Base-by-base conservation (phyloP, 169 alveolate genomes). In the Prorocentrum cordatum region DNA sequence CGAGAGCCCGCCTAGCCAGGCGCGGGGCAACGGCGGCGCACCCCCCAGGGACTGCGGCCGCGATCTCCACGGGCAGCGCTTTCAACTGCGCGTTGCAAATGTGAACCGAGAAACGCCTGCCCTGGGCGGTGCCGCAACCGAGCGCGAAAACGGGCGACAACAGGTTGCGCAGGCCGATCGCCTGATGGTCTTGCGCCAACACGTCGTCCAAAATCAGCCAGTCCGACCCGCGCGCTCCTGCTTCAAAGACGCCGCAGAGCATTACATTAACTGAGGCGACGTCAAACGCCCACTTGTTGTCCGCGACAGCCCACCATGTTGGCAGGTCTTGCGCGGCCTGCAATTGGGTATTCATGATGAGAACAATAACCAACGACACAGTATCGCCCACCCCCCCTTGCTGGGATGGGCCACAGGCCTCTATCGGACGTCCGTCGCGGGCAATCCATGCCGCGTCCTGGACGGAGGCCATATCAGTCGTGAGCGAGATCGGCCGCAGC, bases 251-350 rank as follows among this genome's bases (percentile, higher is more conserved):
- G 16, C 64, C 82, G 27, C 38, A 42, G 3, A 26, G 12, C 82
- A 70, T 38, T 39, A 24, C 26, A 27, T 39, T 31, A 18, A 70
- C 27, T 1, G 45, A 18, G 6, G 82, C 82, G 26, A 70, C 64
- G 27, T 70, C 82, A 26, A 70, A 70, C 0, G 82, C 82, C 82
- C 82, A 70, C 31, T 27, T 22, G n/a, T n/a, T n/a, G n/a, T n/a
- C n/a, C n/a, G n/a, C n/a, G n/a, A n/a, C n/a, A n/a, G n/a, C n/a
- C n/a, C n/a, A n/a, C n/a, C n/a, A n/a, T n/a, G n/a, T n/a, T n/a
- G n/a, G n/a, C n/a, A n/a, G n/a, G n/a, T n/a, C n/a, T n/a, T n/a
- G n/a, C n/a, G n/a, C n/a, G n/a, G n/a, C n/a, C n/a, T n/a, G n/a
- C n/a, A n/a, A n/a, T n/a, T n/a, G n/a, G n/a, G n/a, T n/a, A n/a